Percentiles rank a stretch among this genome's conserved stretches.
Conservation (phyloP, 331 rosid species). For the Acacia concinna region DNA sequence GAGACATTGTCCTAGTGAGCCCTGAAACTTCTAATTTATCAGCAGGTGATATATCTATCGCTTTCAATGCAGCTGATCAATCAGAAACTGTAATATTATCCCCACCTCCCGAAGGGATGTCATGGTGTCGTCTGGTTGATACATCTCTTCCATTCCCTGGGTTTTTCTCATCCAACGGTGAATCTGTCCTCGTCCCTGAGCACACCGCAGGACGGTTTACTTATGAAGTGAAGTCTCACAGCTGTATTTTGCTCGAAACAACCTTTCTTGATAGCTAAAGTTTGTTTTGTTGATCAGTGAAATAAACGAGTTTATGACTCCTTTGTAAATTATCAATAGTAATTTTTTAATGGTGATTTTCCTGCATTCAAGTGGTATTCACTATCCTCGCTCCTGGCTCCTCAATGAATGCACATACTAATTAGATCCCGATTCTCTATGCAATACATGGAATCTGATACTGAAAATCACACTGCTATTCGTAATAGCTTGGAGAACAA, state of each 20-base stretch:
- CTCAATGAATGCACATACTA: not conserved
- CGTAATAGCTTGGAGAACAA: not conserved
- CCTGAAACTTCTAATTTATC: conserved; percentile 32
- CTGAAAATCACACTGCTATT: not conserved
- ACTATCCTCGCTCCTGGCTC: not conserved
- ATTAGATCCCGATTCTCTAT: not conserved
- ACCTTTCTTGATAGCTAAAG: conserved; percentile 28
- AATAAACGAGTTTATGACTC: conserved; percentile 8
- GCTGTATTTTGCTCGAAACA: conserved; percentile 80
- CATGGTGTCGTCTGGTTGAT: conserved; percentile 71
- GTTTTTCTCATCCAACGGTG: conserved; percentile 59
- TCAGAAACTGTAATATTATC: conserved; percentile 62
- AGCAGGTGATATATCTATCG: conserved; percentile 60
- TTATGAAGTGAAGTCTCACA: conserved; percentile 61
- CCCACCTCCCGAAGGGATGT: conserved; percentile 48
- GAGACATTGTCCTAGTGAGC: conserved; percentile 26
- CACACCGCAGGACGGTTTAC: conserved; percentile 36
- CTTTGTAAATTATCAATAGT: conserved; percentile 20
- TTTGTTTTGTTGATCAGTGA: conserved; percentile 6
- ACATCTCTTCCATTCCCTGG: conserved; percentile 88
- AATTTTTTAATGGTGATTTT: conserved; percentile 2
- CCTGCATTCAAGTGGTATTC: not conserved
- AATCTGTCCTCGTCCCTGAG: conserved; percentile 47
- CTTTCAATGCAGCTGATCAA: conserved; percentile 66
- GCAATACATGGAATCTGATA: not conserved